These are phyloP conservation scores for Aspergillus nanangensis DNA, from an alignment of 495 filamentous ascomycete genomes.

Conservation along the genomic window DNA sequence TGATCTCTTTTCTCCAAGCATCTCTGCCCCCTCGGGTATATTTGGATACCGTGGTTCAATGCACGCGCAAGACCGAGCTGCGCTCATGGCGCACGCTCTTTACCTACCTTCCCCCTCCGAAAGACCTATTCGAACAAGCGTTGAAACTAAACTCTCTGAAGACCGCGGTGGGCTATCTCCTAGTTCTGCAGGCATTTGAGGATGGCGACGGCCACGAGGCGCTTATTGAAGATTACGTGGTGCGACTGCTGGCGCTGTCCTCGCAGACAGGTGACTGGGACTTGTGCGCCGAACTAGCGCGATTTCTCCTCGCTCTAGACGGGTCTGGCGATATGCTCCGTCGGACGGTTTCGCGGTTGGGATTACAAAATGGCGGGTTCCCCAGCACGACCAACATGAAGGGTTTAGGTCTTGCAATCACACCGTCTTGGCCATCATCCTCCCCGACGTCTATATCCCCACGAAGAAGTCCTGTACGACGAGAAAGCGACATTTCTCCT, in stretches of 20 bases:
- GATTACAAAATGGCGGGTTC: conserved; percentile 29
- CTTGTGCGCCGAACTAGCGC: conserved; percentile 86
- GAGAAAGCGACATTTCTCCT: conserved; percentile 1
- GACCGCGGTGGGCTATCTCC: conserved; percentile 91
- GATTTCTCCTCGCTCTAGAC: conserved; percentile 91
- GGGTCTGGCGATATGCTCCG: conserved; percentile 76
- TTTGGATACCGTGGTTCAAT: conserved; percentile 93
- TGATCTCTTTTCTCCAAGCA: conserved; percentile 79
- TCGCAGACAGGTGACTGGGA: conserved; percentile 91
- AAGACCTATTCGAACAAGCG: conserved; percentile 88
- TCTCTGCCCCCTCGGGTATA: conserved; percentile 72
- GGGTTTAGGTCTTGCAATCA: conserved; percentile 36
- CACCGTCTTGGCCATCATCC: conserved; percentile 35
- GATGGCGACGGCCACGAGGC: conserved; percentile 72
- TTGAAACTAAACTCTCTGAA: conserved; percentile 80
- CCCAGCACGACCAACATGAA: conserved; percentile 24
- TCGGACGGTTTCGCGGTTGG: conserved; percentile 71
- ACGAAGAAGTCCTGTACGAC: conserved; percentile 4
- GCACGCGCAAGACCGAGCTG: conserved; percentile 94
- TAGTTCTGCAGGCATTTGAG: conserved; percentile 93
- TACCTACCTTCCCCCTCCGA: conserved; percentile 79
- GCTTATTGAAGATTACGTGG: conserved; percentile 55
- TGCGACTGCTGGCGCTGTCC: conserved; percentile 75
- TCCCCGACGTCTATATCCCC: conserved; percentile 31
- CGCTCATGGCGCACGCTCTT: conserved; percentile 94